Conservation (phyloP, 2,329 filamentous ascomycete genomes). For the Fusarium citri region DNA sequence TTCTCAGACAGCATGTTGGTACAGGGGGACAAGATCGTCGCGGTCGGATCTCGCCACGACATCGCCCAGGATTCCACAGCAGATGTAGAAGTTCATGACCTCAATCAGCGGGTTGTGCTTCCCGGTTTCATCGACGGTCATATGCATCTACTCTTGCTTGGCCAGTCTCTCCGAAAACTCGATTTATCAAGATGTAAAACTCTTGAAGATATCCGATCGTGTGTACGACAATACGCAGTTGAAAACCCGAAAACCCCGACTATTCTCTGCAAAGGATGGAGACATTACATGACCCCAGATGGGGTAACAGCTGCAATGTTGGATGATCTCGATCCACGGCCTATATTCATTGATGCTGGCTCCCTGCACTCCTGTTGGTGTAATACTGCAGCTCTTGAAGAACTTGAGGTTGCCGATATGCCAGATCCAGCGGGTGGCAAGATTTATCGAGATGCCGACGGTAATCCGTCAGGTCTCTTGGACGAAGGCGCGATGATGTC, state of each 20-base stretch:
- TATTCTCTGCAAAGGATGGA: conserved; percentile 65
- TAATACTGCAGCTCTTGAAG: conserved; percentile 61
- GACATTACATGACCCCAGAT: conserved; percentile 57
- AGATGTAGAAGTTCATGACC: conserved; percentile 27
- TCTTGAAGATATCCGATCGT: conserved; percentile 60
- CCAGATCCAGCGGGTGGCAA: conserved; percentile 62
- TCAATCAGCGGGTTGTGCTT: conserved; percentile 54
- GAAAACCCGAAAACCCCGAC: conserved; percentile 59
- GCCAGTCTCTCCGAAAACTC: conserved; percentile 64
- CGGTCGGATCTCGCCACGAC: too few species aligned
- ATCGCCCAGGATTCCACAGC: too few species aligned
- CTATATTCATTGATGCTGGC: conserved; percentile 67
- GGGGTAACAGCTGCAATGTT: conserved; percentile 57
- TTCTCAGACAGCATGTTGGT: too few species aligned
- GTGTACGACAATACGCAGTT: conserved; percentile 58
- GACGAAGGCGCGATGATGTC: conserved; percentile 51
- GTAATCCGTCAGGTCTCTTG: conserved; percentile 61
- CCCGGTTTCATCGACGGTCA: conserved; percentile 69
- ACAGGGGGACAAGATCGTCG: too few species aligned
- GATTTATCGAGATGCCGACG: conserved; percentile 60
- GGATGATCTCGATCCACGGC: conserved; percentile 64
- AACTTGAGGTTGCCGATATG: conserved; percentile 59
- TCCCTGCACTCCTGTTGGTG: conserved; percentile 69
- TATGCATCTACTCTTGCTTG: conserved; percentile 65
- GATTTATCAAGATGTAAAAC: conserved; percentile 59